Base-by-base conservation (phyloP, 192 early-diverging fungal genomes). In the Entophlyctis luteolus region DNA sequence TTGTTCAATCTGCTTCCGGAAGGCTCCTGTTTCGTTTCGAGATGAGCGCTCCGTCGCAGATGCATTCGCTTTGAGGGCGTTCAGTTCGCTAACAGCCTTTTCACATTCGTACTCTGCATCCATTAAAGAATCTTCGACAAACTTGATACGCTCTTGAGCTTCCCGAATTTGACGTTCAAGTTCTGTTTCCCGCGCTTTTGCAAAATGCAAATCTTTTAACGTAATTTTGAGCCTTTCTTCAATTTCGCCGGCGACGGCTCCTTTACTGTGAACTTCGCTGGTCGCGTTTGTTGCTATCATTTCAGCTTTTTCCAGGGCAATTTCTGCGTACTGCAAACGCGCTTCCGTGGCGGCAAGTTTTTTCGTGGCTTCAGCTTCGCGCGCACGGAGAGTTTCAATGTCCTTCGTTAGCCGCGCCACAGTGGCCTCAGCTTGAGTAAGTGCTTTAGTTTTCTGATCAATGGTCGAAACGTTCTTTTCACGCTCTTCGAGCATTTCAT, bases 121-220 rank as follows among this genome's bases (percentile, higher is more conserved):
- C 58, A 59, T 49, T 18, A 70, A 34, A 4, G 68, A 56, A 37
- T 70, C 68, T 34, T 70, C 68, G 0, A 59, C 47, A 38, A 62
- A 62, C 48, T 49, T 31, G 34, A 59, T 47, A 8, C 68, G 53
- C 57, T 32, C 34, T 31, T 70, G 57, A 5, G 58, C 58, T 10
- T 62, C 59, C 36, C 35, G 29, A 38, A 70, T 10, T n/a, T 28
- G 25, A 28, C 57, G 48, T 23, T 66, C 63, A 23, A 66, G 35
- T 25, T 66, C 63, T 23, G 27, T 14, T 39, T 66, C 63, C 22
- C 50, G 25, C 33, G 63, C 14, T 47, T 66, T 42, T 22, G 63
- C 48, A 55, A 66, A 66, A 66, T 54, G 45, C 63, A 66, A 54
- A 10, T 66, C 63, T 22, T 27, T 66, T 37, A 66, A 39, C 20